These are phyloP conservation scores for Rhodotorula babjevae DNA, from an alignment of 768 basidiomycete genomes.

Conservation along the genomic window DNA sequence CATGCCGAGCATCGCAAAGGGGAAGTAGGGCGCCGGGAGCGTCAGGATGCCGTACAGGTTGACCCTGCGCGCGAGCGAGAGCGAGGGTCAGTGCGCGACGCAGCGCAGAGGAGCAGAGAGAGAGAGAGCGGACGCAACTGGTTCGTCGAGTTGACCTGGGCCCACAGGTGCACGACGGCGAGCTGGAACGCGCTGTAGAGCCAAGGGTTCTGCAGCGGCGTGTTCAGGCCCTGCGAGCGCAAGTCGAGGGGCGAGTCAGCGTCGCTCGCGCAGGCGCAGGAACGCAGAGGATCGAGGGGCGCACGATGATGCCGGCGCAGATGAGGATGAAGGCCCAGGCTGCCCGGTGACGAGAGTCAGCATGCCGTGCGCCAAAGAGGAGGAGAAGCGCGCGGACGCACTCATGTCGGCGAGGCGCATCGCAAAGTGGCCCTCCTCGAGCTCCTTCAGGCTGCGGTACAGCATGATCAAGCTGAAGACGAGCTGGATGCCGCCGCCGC, in stretches of 20 bases:
- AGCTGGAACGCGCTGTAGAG: slow-evolving; percentile 65
- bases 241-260: not conserved
- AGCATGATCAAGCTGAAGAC: slow-evolving; percentile 68
- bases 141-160: slow-evolving; percentile 13
- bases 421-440: slow-evolving; percentile 61
- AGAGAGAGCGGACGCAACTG: slow-evolving; percentile 11
- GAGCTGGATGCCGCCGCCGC: slow-evolving; percentile 59
- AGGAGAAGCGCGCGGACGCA: slow-evolving; percentile 52
- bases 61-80: slow-evolving; percentile 52
- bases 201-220: slow-evolving; percentile 57
- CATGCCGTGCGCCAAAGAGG: no score
- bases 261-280: not conserved
- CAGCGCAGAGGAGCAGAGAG: slow-evolving; percentile 49
- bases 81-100: slow-evolving; percentile 51
- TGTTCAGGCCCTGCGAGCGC: slow-evolving; percentile 50
- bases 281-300: not conserved
- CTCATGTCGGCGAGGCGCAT: slow-evolving; percentile 69
- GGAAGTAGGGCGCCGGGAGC: slow-evolving; percentile 66
- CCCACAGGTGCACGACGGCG: slow-evolving; percentile 61
- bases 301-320: slow-evolving; percentile 25
- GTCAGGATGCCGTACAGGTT: slow-evolving; percentile 74
- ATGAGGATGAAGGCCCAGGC: slow-evolving; percentile 32
- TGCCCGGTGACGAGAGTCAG: not conserved
- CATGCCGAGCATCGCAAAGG: slow-evolving; percentile 67
- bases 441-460: slow-evolving; percentile 61